Evolutionary conservation across 768 basidiomycete species (phyloP), one percentile per base, ranked within the genome.

Genomic region (Podaxis sp.): DNA sequence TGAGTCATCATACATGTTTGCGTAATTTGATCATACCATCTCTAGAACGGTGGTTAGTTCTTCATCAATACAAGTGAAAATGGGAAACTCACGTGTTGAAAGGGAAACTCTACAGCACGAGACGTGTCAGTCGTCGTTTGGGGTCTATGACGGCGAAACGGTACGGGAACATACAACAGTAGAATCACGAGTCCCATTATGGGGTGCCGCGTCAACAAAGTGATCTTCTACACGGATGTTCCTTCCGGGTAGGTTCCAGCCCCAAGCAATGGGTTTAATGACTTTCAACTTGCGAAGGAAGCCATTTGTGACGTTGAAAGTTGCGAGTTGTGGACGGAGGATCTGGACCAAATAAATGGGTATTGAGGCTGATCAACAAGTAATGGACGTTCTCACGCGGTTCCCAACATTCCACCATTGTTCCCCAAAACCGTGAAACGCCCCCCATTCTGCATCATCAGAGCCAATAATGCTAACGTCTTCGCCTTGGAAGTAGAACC

Each of bases 241-340:
- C 60, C 69, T 62, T 3, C 77, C 77, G 3, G 77, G 75, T 19
- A 80, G 61, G 65, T 76, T 77, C 76, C 77, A 79, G 8, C 77
- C 79, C 81, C 82, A 83, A 9, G 82, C 81, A 59, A 83, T 71
- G 9, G 82, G 81, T 58, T 82, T 80, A 68, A 79, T 76, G 59
- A 80, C 73, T 75, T 81, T 77, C 12, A 79, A 67, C 47, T 76
- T 69, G 25, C 68, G 66, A 19, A 74, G 66, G 40, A 72, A 57
- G 19, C 79, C 79, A 50, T 76, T 77, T 6, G 79, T 80, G 8
- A 80, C 77, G 57, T 80, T 80, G 71, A 80, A 81, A 1, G 78
- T 79, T 33, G 78, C 77, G 9, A 83, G 73, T 63, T 83, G 80
- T 22, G 81, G 81, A 19, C 80, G 75, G 36, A 77, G 74, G 9